Percentiles rank a stretch among this genome's conserved stretches.
These are phyloP conservation scores for Candida piceae DNA, from an alignment of 805 yeast genomes.

Conservation along the genomic window DNA sequence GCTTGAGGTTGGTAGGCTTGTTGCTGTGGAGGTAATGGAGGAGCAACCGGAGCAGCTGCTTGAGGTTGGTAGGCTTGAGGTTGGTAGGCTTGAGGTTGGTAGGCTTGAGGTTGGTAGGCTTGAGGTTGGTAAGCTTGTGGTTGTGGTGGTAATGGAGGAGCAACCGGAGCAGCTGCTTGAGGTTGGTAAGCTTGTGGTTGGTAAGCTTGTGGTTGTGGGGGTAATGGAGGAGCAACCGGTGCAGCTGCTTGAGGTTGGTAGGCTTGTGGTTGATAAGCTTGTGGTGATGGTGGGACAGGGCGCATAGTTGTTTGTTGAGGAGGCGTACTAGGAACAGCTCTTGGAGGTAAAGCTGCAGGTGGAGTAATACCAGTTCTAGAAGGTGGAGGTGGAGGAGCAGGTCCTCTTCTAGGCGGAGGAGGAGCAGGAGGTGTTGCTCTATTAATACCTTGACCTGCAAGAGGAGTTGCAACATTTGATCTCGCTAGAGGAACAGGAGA, in stretches of 20 bases:
- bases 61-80: too few species aligned
- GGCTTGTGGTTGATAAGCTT: conserved; percentile 36
- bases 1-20: too few species aligned
- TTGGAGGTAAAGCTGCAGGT: conserved; percentile 7
- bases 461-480: conserved; percentile 19
- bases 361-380: conserved; percentile 27
- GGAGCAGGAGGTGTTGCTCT: conserved; percentile 29
- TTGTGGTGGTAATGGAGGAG: conserved; percentile 8
- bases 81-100: too few species aligned
- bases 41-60: too few species aligned
- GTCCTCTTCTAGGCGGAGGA: conserved; percentile 29
- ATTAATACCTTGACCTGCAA: too few species aligned
- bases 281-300: too few species aligned
- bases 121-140: too few species aligned
- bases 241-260: conserved; percentile 12
- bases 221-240: conserved; percentile 7
- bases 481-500: conserved; percentile 12
- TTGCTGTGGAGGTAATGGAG: too few species aligned
- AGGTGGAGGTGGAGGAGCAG: conserved; percentile 44
- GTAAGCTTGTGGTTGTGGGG: conserved; percentile 17
- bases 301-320: too few species aligned
- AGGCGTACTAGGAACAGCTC: conserved; percentile 17
- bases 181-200: conserved; percentile 28
- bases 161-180: conserved; percentile 3
- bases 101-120: too few species aligned